Evolutionary conservation across 805 yeast genomes (phyloP).

Genomic region (Ogataea sp.): DNA sequence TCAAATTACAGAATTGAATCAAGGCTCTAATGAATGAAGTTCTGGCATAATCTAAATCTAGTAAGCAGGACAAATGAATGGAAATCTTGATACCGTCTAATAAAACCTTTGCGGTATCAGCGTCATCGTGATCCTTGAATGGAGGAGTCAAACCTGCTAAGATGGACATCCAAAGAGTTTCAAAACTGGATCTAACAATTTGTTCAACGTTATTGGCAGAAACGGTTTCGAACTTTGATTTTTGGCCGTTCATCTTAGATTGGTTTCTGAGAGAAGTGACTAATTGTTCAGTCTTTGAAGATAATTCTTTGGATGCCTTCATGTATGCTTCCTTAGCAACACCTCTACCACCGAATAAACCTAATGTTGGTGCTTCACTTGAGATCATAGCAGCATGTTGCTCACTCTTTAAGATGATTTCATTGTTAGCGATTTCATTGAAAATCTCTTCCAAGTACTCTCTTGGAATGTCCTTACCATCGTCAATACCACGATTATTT

Average conservation of each 20-base stretch:
- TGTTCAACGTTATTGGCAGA: constrained; percentile 69
- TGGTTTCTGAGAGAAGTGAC: constrained; percentile 56
- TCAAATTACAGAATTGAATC: constrained; percentile 76
- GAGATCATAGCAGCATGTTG: constrained; percentile 86
- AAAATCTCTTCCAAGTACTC: constrained; percentile 64
- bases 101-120: constrained; percentile 57
- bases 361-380: constrained; percentile 38
- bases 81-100: constrained; percentile 83
- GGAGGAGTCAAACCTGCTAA: constrained; percentile 93
- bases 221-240: constrained; percentile 64
- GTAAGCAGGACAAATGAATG: constrained; percentile 74
- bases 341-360: constrained; percentile 64
- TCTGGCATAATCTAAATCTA: constrained; percentile 77
- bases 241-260: constrained; percentile 34
- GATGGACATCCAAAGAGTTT: constrained; percentile 93
- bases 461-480: constrained; percentile 73
- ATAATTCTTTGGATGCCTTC: constrained; percentile 88
- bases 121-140: constrained; percentile 79
- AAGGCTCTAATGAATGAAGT: constrained; percentile 86
- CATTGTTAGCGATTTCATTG: constrained; percentile 73
- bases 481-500: constrained; percentile 89
- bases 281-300: constrained; percentile 79
- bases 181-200: constrained; percentile 88
- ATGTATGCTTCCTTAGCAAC: constrained; percentile 73
- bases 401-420: constrained; percentile 86